Conservation (phyloP, 306 rosid genomes). For the Purshia tridentata region DNA sequence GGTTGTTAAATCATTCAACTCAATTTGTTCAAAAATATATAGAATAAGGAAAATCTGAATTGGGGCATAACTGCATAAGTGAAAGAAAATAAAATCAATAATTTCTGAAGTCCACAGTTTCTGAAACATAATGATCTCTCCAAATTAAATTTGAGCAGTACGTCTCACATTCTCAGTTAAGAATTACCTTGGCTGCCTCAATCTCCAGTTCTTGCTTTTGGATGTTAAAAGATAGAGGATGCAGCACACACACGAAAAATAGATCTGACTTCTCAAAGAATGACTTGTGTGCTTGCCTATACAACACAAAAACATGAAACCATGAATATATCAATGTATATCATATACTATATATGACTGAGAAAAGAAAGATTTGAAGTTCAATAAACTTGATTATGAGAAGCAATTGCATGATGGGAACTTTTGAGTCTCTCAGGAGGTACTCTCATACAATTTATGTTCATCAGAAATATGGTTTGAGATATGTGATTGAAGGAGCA, state of each 20-base stretch:
- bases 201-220: constrained; percentile 72
- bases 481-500: background rate
- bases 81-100: background rate
- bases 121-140: background rate
- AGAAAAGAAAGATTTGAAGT: background rate
- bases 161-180: background rate
- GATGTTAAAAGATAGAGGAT: constrained; percentile 57
- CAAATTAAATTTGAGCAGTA: background rate
- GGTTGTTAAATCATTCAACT: background rate
- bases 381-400: background rate
- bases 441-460: background rate
- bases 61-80: background rate
- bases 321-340: background rate
- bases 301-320: background rate
- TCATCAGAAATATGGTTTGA: background rate
- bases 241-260: constrained; percentile 70
- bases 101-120: background rate
- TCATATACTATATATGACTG: background rate
- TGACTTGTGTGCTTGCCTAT: constrained; percentile 69
- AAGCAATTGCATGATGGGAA: background rate
- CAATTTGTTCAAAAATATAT: background rate
- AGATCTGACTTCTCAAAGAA: constrained; percentile 86
- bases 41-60: background rate
- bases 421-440: background rate
- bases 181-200: constrained; percentile 71